Base-by-base conservation (phyloP, 306 rosid species). In the Vicia sativa region DNA sequence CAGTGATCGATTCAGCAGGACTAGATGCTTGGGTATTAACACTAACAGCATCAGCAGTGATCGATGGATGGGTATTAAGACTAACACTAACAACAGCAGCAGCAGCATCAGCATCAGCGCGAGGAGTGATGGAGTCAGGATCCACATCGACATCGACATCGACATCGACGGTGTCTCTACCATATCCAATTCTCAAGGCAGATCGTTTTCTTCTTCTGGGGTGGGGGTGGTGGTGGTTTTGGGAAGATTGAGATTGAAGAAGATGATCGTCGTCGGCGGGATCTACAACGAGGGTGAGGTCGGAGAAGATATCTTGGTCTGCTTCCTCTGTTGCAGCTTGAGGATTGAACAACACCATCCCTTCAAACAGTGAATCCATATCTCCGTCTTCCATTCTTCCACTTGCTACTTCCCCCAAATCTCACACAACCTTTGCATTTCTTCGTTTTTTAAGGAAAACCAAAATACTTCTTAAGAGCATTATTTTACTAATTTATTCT, bases 301-400 rank as follows among this genome's bases (percentile, higher is more conserved):
- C 89, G 54, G 91, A 87, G 73, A 90, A 90, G 70, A 90, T 90
- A 72, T 87, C 84, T 73, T 90, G 91, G 70, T 90, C 11, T 4
- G 71, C 3, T 25, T 25, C 28, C 3, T 25, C 28, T 2, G 28
- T 25, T 5, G 35, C n/a, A n/a, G n/a, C 39, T 48, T 53, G 54
- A 46, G 59, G 18, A 62, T 78, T 73, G 56, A 89, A 89, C 34
- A 89, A 77, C 0, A 78, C 87, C 96, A 89, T 89, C 46, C 96
- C 96, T 67, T 89, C 96, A 54, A 89, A 89, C 21, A 89, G 82
- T 6, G 96, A 89, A 77, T 84, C 96, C 38, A 34, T 34, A 7
- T 34, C 38, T 34, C 38, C 38, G 6, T 9, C 38, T 34, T 34
- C 38, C 38, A 34, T 34, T 31, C 7, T 31, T 31, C 1, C 1